A percentile compares a stretch with the other conserved stretches of the same genome.
Conservation (phyloP, 805 yeast species). For the Saccharomycopsis malanga region DNA sequence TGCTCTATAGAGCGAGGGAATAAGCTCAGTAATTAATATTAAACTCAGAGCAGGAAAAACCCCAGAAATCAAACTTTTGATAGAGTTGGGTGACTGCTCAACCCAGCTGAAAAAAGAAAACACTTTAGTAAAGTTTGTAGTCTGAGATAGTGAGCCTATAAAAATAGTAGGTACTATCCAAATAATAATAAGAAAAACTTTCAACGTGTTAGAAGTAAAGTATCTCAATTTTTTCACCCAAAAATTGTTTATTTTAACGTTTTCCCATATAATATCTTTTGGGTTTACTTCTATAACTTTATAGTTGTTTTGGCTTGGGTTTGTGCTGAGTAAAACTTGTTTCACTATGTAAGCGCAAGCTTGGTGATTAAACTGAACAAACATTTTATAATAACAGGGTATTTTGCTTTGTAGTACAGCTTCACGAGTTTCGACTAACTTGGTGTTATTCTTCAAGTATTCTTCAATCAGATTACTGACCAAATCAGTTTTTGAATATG, state of each 20-base stretch:
- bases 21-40: conserved; percentile 54
- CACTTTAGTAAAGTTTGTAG: conserved; percentile 54
- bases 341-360: conserved; percentile 56
- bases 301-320: conserved; percentile 37
- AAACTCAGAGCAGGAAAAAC: conserved; percentile 63
- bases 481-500: neutral
- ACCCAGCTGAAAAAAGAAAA: conserved; percentile 57
- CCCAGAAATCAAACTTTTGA: conserved; percentile 50
- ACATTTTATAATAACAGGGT: conserved; percentile 36
- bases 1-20: conserved; percentile 49
- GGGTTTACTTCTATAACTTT: conserved; percentile 52
- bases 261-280: conserved; percentile 65
- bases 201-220: conserved; percentile 38
- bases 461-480: conserved; percentile 5
- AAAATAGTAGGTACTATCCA: conserved; percentile 85
- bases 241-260: conserved; percentile 38
- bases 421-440: conserved; percentile 4
- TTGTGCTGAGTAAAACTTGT: conserved; percentile 44
- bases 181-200: conserved; percentile 41
- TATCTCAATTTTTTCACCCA: conserved; percentile 34
- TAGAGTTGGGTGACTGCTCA: conserved; percentile 44
- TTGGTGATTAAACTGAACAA: conserved; percentile 54
- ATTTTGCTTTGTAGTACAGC: conserved; percentile 11
- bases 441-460: conserved; percentile 6
- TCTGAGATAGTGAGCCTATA: conserved; percentile 68